Conservation (phyloP, 2,329 filamentous ascomycete genomes). For the Tolypocladium inflatum region DNA sequence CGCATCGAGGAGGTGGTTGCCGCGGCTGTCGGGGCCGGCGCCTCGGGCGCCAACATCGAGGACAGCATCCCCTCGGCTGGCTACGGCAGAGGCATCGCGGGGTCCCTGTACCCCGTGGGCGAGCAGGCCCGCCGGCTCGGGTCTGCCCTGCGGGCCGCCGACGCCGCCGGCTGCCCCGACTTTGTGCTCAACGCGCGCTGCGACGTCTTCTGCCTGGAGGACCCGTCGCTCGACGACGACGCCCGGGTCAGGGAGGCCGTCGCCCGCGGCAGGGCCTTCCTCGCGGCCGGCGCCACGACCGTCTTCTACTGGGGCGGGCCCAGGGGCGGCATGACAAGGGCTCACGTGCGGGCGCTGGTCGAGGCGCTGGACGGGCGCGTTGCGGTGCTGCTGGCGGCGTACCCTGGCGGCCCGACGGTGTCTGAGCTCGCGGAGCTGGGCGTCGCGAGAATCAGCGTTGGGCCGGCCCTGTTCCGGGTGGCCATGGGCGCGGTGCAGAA, state of each 20-base stretch:
- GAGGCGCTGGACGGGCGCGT: conserved; percentile 38
- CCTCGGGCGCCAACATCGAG: conserved; percentile 50
- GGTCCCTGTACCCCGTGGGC: conserved; percentile 25
- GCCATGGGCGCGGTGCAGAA: conserved; percentile 29
- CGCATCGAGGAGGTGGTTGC: conserved; percentile 33
- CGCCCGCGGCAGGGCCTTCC: conserved; percentile 43
- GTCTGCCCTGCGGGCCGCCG: conserved; percentile 30
- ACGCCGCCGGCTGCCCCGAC: conserved; percentile 37
- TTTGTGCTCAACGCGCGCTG: conserved; percentile 51
- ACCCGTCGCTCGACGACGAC: conserved; percentile 19
- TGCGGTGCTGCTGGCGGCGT: conserved; percentile 33
- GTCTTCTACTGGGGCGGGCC: conserved; percentile 51
- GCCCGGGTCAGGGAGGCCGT: conserved; percentile 37
- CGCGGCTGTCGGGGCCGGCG: conserved; percentile 38
- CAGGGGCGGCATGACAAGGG: conserved; percentile 28
- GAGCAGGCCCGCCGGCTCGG: conserved; percentile 39
- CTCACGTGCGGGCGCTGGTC: conserved; percentile 37
- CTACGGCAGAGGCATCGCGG: conserved; percentile 20
- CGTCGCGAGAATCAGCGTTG: conserved; percentile 46
- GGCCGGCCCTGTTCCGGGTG: conserved; percentile 33
- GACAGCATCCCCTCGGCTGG: conserved; percentile 31
- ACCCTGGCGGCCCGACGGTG: conserved; percentile 29
- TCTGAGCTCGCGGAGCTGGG: conserved; percentile 36
- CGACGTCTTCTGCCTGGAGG: conserved; percentile 36
- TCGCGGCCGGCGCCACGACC: conserved; percentile 47